A percentile compares a stretch with the other conserved stretches of the same genome.
These are phyloP conservation scores for Fomitopsis betulina DNA, from an alignment of 1,284 basidiomycete genomes.

Conservation along the genomic window DNA sequence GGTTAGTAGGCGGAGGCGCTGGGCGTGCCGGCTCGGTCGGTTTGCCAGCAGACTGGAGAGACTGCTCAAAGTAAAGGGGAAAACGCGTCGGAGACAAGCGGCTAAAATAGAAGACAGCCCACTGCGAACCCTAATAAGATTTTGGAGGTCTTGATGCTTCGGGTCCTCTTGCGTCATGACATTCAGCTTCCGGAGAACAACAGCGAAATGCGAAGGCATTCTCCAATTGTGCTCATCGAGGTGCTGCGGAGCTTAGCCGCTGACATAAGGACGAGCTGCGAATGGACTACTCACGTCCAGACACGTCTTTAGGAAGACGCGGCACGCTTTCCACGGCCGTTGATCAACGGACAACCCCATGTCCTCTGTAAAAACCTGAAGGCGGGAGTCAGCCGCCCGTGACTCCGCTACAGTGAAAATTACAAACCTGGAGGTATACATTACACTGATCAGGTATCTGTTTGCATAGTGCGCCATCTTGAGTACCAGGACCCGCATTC, in stretches of 20 bases:
- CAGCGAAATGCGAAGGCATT: slow-evolving; percentile 37
- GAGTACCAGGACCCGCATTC: not conserved
- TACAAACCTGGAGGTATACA: slow-evolving; percentile 45
- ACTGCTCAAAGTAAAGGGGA: slow-evolving; percentile 51
- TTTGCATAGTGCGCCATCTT: slow-evolving; percentile 30
- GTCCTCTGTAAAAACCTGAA: slow-evolving; percentile 15
- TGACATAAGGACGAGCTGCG: slow-evolving; percentile 9
- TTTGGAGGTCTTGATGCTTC: slow-evolving; percentile 39
- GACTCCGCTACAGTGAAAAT: not conserved
- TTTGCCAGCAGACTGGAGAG: slow-evolving; percentile 22
- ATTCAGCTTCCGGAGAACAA: slow-evolving; percentile 35
- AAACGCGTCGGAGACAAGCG: slow-evolving; percentile 39
- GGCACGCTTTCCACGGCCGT: slow-evolving; percentile 35
- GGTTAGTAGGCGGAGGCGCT: slow-evolving; percentile 16
- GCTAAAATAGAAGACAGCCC: slow-evolving; percentile 41
- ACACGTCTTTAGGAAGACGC: slow-evolving; percentile 35
- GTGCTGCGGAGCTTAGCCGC: slow-evolving; percentile 33
- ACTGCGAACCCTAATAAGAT: slow-evolving; percentile 64
- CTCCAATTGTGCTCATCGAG: slow-evolving; percentile 40
- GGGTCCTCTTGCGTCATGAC: slow-evolving; percentile 17
- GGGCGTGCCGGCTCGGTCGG: slow-evolving; percentile 13
- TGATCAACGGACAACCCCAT: slow-evolving; percentile 22
- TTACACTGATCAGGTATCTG: slow-evolving; percentile 44
- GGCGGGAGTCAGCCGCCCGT: slow-evolving; percentile 2
- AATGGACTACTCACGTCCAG: slow-evolving; percentile 34